These are phyloP conservation scores for Sordaria brevicollis DNA, from an alignment of 495 filamentous ascomycete genomes.

Conservation along the genomic window DNA sequence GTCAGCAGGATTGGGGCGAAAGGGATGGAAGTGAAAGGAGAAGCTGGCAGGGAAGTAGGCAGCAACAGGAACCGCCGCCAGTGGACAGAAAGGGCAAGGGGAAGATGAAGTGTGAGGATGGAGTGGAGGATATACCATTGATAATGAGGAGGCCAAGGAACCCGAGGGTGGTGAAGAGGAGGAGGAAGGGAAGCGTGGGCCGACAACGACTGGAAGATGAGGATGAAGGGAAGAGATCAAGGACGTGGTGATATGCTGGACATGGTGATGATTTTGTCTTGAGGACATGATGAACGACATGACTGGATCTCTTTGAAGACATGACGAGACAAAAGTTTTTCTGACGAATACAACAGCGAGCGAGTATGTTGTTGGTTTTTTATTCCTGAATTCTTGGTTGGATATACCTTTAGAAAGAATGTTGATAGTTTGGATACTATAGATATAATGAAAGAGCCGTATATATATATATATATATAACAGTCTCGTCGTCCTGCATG, in stretches of 20 bases:
- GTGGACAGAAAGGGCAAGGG: background rate
- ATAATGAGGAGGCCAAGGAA: background rate
- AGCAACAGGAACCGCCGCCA: background rate
- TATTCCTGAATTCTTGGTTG: background rate
- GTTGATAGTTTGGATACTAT: background rate
- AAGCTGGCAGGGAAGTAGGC: background rate
- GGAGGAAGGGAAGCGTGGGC: background rate
- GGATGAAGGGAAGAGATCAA: background rate
- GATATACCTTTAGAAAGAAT: background rate
- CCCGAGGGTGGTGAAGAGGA: too few relatives aligned
- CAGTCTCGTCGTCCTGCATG: background rate
- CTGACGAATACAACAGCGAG: background rate
- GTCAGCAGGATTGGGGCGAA: too few relatives aligned
- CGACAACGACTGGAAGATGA: too few relatives aligned
- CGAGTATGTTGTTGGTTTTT: background rate
- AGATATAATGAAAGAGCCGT: background rate
- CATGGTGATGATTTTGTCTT: background rate
- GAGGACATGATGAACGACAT: background rate
- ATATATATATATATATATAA: background rate
- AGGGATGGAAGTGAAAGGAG: background rate
- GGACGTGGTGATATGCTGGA: background rate
- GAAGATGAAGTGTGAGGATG: background rate
- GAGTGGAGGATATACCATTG: background rate
- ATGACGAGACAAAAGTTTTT: background rate
- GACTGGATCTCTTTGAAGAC: background rate